Evolutionary conservation across 2,329 filamentous ascomycete species (phyloP).

Genomic region (Dothistroma pini): DNA sequence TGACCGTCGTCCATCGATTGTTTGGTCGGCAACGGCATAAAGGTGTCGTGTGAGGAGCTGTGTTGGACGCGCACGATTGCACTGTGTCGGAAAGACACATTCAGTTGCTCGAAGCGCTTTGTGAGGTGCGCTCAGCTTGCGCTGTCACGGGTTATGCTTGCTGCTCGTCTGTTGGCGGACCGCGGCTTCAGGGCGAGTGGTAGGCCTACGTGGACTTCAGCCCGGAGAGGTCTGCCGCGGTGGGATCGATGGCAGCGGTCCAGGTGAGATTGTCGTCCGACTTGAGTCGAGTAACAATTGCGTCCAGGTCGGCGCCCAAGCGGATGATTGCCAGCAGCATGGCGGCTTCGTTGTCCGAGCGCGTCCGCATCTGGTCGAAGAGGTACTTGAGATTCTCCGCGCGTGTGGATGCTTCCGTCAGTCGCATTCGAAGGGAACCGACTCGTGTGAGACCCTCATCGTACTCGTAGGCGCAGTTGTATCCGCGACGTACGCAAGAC

Average conservation of each 20-base stretch:
- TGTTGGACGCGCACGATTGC: no score
- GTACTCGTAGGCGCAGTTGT: constrained; percentile 21
- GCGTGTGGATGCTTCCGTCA: constrained; percentile 14
- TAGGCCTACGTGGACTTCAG: not conserved
- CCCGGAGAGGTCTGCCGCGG: not conserved
- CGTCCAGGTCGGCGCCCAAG: constrained; percentile 20
- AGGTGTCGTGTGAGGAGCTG: no score
- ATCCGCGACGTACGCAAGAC: constrained; percentile 14
- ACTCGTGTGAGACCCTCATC: constrained; percentile 21
- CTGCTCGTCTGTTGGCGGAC: not conserved
- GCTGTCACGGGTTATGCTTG: not conserved
- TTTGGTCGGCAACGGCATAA: no score
- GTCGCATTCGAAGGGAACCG: constrained; percentile 15
- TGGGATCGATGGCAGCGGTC: not conserved
- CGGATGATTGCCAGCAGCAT: constrained; percentile 20
- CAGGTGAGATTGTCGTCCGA: not conserved
- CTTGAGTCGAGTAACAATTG: constrained; percentile 17
- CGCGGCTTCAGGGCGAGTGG: not conserved
- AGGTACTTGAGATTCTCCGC: constrained; percentile 21
- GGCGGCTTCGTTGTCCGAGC: constrained; percentile 22
- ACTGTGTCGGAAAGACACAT: no score
- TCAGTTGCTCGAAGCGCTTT: no score
- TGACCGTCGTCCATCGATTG: no score
- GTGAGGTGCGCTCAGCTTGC: no score
- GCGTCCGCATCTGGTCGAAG: constrained; percentile 19